Evolutionary conservation across 2,329 filamentous ascomycete species (phyloP).

Genomic region (Aspergillus ustus): DNA sequence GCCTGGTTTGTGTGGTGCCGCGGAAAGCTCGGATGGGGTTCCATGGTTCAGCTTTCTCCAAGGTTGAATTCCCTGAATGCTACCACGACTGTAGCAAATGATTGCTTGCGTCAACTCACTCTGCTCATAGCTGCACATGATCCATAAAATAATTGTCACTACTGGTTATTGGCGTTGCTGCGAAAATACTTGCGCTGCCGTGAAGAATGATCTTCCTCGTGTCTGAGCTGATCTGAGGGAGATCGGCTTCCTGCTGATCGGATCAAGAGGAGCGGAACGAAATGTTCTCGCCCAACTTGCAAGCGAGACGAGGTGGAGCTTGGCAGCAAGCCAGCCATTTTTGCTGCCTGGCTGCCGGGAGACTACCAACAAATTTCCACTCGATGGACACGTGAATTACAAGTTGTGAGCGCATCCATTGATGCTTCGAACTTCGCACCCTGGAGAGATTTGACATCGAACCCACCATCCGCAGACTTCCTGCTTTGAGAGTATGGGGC

Average conservation of each 20-base stretch:
- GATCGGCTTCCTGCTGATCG: not conserved
- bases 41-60: constrained; percentile 20
- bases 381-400: too few species aligned
- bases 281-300: not conserved
- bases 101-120: not conserved
- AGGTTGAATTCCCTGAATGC: constrained; percentile 20
- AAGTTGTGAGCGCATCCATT: not conserved
- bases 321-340: not conserved
- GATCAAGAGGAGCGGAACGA: not conserved
- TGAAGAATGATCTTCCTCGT: not conserved
- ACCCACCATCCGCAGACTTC: not conserved
- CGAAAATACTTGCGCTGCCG: too few species aligned
- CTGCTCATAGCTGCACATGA: not conserved
- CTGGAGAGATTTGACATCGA: not conserved
- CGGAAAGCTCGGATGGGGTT: constrained; percentile 28
- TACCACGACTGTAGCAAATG: not conserved
- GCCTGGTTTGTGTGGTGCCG: constrained; percentile 20
- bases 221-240: not conserved
- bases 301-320: not conserved
- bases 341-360: not conserved
- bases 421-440: not conserved
- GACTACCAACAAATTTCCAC: too few species aligned
- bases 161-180: too few species aligned
- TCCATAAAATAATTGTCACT: not conserved
- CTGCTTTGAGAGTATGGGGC: too few species aligned